Base-by-base conservation (phyloP, 495 filamentous ascomycete species). In the Hypoxylon crocopeplum region DNA sequence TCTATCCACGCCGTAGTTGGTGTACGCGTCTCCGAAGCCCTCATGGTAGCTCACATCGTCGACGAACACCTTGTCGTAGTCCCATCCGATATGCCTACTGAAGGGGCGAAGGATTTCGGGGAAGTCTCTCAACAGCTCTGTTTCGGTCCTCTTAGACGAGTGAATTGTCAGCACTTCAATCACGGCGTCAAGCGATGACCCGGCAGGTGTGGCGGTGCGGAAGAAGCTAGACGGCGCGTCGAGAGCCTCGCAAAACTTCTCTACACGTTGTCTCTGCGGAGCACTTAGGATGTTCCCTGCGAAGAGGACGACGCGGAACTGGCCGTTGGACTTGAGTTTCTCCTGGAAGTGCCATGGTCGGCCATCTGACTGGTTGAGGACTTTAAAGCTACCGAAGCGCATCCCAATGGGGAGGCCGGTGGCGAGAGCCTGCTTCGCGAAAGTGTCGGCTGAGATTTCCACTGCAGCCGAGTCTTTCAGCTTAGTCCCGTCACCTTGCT, bases 261-360 rank as follows among this genome's bases (percentile, higher is more conserved):
- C 68, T 1, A 88, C 59, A 7, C 83, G 72, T 2, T 62, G 24
- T 68, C 85, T 82, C 33, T 75, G 72, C 3, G 17, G 25, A 3
- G 68, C 4, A 16, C 70, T 32, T 1, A 71, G 56, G 34, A 90
- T 66, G 68, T 89, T 79, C 2, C 88, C 88, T 0, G 79, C 82
- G 33, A 90, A 83, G 19, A 88, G 46, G n/a, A 91, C 79, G 40
- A 91, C 69, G 1, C 87, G 70, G 76, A 84, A 92, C 5, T 81
- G 75, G 0, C 88, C 88, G 63, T 89, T 83, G 0, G 77, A 63
- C 12, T 69, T 69, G 0, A 80, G 59, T 13, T 66, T 48, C 56
- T 76, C 59, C 12, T 77, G 75, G 22, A 88, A 71, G 42, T 85
- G 83, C 72, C 79, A 75, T 3, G 84, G 82, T 27, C 84, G 79